Evolutionary conservation across 768 basidiomycete species (phyloP), one percentile per base, ranked within the genome.

Genomic region (Termitomyces sp.): DNA sequence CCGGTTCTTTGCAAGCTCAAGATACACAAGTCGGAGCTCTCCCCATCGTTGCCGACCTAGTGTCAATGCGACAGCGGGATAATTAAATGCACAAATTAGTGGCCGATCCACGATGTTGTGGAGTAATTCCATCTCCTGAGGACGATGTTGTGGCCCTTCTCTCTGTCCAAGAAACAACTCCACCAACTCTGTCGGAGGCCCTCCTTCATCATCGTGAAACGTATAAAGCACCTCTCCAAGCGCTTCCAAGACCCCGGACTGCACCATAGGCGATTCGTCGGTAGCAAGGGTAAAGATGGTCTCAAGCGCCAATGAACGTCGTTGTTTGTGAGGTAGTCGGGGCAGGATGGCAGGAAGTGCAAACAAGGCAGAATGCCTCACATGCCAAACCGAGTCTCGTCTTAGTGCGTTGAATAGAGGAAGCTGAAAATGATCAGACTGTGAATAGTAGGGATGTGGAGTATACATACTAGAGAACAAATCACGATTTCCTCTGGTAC

Each of bases 201-300:
- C 89, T 21, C 61, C 64, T 3, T 80, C 79, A 51, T 83, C 78
- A 35, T 80, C 73, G 55, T 81, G 78, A 69, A 98, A 98, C 12
- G 90, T 83, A 67, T 89, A 84, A 55, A 97, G 79, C 35, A 96
- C 85, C 70, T 97, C 94, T 2, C 94, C 95, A 5, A 97, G 79
- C 21, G 91, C 80, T 66, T 97, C 94, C 32, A 96, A 78, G 3
- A 88, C 84, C 3, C 89, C 91, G 16, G 81, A 81, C 21, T 91
- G 86, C 25, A 97, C 93, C 17, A 80, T 76, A 4, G 80, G 69
- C 21, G 80, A 78, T 42, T 80, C 77, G 67, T 95, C 92, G 25
- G 67, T 68, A 17, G 84, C 79, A 23, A 96, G 81, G 2, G 80
- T 75, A 5, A 82, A 54, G 34, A 92, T 72, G 0, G 86, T 85